Evolutionary conservation across 2,329 filamentous ascomycete genomes (phyloP).

Genomic region (Eutypella sp.): DNA sequence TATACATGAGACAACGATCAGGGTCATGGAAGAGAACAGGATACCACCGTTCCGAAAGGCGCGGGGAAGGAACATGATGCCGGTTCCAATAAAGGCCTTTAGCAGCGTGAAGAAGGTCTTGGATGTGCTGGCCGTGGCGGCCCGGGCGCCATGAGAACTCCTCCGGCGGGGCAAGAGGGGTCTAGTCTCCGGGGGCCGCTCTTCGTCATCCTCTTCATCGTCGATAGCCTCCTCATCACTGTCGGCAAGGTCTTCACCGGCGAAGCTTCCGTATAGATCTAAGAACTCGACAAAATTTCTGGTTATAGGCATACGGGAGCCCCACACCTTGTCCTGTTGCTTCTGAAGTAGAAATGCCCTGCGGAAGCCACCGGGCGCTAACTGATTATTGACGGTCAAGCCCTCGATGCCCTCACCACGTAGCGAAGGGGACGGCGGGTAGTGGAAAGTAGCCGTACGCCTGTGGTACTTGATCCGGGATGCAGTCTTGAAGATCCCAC

Average conservation of each 20-base stretch:
- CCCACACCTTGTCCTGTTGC: conserved; percentile 30
- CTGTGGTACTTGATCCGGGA: conserved; percentile 46
- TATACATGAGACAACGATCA: conserved; percentile 59
- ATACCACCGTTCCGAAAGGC: conserved; percentile 73
- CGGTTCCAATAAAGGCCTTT: conserved; percentile 75
- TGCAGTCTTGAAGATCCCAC: conserved; percentile 71
- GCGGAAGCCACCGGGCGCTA: conserved; percentile 44
- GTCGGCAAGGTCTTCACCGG: conserved; percentile 63
- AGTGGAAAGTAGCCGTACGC: conserved; percentile 64
- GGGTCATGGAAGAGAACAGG: conserved; percentile 65
- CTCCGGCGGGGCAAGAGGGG: conserved; percentile 56
- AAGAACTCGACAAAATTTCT: conserved; percentile 71
- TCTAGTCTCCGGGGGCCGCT: conserved; percentile 44
- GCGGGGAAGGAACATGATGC: conserved; percentile 78
- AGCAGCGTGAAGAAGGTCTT: conserved; percentile 76
- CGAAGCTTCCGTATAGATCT: conserved; percentile 71
- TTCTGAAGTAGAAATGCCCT: conserved; percentile 39
- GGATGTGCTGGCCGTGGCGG: conserved; percentile 61
- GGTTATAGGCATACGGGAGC: conserved; percentile 52
- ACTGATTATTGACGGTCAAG: conserved; percentile 26
- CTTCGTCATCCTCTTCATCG: conserved; percentile 29
- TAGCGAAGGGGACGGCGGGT: conserved; percentile 33
- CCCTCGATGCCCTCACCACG: too few species aligned
- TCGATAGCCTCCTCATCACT: conserved; percentile 55
- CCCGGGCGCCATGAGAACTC: conserved; percentile 40